Evolutionary conservation across 192 early-diverging fungal species (phyloP), one percentile per base, ranked within the genome.

Genomic region (Backusella morwellensis): DNA sequence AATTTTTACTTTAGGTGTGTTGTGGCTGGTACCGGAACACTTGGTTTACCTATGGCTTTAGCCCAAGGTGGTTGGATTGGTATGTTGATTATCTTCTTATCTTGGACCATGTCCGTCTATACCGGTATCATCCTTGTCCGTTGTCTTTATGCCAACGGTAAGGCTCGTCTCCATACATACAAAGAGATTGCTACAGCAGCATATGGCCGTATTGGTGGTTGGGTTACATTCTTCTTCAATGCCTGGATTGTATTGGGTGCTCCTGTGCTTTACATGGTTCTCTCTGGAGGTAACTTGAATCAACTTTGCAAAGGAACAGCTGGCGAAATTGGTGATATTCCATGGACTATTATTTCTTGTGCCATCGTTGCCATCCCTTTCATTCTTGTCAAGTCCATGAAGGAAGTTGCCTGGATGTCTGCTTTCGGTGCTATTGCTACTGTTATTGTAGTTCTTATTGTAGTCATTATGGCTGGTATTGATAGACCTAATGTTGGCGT

Each of bases 11-110:
- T 38, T 38, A 38, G 36, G 36, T 40, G 92, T 80, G 85, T 91
- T 17, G 84, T 92, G 52, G 92, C 92, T 15, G 95, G 95, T 63
- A 93, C 91, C 15, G 95, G 95, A 29, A 89, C 93, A 23, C 88
- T 95, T 23, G 94, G 95, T 77, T 87, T 97, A 7, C 95, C 95
- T 15, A 93, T 90, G 77, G 91, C 94, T 9, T 84, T 97, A n/a
- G 88, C 81, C 21, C 81, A 90, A 66, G 88, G 90, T 56, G 95
- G 95, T 14, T 82, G 81, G 83, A 82, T 85, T 75, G 73, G 80
- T 44, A 34, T 82, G 6, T 23, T 82, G 34, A 78, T 82, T 17
- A 41, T 82, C 1, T 73, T 82, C 34, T 44, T 85, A 15, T 75
- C 83, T 8, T 81, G 81, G 73, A 32, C 54, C 23, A 75, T 80